Evolutionary conservation across 768 basidiomycete genomes (phyloP).

Genomic region (Tylopilus felleus): DNA sequence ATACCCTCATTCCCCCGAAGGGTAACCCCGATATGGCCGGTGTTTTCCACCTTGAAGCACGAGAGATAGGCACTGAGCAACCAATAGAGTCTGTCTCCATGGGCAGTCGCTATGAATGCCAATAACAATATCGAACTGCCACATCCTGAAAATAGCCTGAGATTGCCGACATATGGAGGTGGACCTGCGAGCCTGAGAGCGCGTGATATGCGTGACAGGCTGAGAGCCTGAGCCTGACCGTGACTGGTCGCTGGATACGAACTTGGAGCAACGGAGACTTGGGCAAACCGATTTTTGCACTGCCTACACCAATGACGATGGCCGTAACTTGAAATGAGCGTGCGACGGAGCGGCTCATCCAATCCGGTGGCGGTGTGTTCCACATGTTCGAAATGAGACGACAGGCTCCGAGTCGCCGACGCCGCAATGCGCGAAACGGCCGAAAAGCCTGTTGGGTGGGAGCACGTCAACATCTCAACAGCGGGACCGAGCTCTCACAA

Average conservation of each 20-base stretch:
- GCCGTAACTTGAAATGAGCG: background rate
- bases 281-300: constrained; percentile 6
- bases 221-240: no score
- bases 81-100: constrained; percentile 3
- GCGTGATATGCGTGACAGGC: background rate
- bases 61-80: background rate
- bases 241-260: background rate
- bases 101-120: background rate
- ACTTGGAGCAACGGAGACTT: background rate
- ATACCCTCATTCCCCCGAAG: constrained; percentile 3
- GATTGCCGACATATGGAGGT: no score
- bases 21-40: background rate
- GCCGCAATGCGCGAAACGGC: background rate
- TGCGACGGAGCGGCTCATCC: background rate
- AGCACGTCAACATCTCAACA: background rate
- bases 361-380: background rate
- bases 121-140: background rate
- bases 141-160: background rate
- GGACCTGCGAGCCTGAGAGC: no score
- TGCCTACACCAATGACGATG: background rate
- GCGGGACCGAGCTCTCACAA: constrained; percentile 2
- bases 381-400: constrained; percentile 3
- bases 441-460: background rate
- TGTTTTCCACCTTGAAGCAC: background rate
- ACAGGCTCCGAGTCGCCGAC: no score